phyloP scores from a whole-genome alignment of 768 basidiomycete genomes.

The Auricularia sp. region DNA sequence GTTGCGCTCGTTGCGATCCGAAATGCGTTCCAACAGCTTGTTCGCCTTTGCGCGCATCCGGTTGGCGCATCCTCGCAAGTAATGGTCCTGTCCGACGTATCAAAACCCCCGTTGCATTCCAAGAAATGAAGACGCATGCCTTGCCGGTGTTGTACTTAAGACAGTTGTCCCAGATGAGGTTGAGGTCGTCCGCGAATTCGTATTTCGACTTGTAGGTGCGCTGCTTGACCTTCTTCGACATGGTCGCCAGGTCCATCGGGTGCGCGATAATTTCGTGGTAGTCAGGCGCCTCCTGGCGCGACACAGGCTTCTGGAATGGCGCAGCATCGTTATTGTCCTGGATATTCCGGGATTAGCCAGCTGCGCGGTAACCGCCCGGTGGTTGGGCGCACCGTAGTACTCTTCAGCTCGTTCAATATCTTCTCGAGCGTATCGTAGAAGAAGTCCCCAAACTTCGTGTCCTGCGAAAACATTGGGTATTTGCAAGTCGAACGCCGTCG shows the following conservation, averaged over 20 bases:
- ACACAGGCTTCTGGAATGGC: constrained; percentile 89
- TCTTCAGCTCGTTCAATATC: constrained; percentile 72
- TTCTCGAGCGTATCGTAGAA: constrained; percentile 94
- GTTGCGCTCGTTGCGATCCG: constrained; percentile 73
- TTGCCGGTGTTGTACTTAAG: constrained; percentile 84
- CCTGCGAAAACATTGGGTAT: constrained; percentile 28
- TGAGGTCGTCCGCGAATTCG: constrained; percentile 88
- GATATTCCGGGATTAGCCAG: constrained; percentile 6
- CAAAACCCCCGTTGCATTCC: not conserved
- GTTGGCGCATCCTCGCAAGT: constrained; percentile 70
- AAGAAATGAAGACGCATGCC: constrained; percentile 37
- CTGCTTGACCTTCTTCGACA: constrained; percentile 87
- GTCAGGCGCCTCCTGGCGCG: constrained; percentile 82
- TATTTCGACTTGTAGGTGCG: constrained; percentile 89
- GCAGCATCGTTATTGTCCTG: constrained; percentile 85
- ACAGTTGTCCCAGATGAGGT: constrained; percentile 96
- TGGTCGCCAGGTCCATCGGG: constrained; percentile 93
- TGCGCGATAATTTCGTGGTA: constrained; percentile 94
- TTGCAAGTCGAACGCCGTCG: constrained; percentile 9
- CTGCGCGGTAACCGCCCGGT: constrained; percentile 17
- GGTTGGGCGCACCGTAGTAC: constrained; percentile 48
- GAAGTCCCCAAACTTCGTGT: constrained; percentile 68
- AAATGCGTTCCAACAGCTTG: constrained; percentile 76
- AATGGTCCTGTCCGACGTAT: constrained; percentile 57
- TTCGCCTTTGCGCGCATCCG: constrained; percentile 80